phyloP scores from a whole-genome alignment of 2,329 filamentous ascomycete genomes.

The Pyrenochaeta sp. region DNA sequence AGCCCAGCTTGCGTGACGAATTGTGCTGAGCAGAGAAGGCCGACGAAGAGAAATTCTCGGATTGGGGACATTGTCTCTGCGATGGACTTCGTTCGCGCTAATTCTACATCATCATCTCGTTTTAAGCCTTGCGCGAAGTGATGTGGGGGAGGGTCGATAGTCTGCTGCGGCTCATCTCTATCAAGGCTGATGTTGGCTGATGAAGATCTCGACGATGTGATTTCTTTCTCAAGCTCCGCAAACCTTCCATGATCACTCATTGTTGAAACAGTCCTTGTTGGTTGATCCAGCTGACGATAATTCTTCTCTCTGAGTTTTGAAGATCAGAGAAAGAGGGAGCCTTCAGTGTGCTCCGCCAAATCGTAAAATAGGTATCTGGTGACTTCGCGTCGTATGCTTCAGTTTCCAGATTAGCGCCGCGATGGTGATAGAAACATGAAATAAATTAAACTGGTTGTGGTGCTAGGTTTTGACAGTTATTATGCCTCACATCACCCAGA shows the following conservation, averaged over 20 bases:
- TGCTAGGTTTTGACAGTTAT: not conserved
- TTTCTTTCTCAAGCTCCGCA: not conserved
- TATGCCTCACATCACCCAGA: not conserved
- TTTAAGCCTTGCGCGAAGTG: not conserved
- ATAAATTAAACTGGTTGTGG: no score
- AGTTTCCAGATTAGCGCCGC: not conserved
- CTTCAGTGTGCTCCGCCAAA: no score
- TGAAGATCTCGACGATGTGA: not conserved
- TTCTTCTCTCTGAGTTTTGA: no score
- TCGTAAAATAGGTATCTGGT: no score
- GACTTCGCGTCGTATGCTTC: no score
- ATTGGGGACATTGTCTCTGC: slow-evolving; percentile 30
- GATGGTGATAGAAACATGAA: not conserved
- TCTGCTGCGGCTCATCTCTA: not conserved
- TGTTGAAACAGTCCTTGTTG: not conserved
- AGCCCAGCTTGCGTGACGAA: slow-evolving; percentile 54
- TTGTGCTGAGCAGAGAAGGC: slow-evolving; percentile 35
- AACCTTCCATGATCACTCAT: not conserved
- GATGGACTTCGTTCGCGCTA: slow-evolving; percentile 30
- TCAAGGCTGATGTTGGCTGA: not conserved
- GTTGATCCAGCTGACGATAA: no score
- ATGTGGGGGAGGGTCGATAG: not conserved
- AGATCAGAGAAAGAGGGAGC: no score
- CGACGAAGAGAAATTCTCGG: slow-evolving; percentile 37
- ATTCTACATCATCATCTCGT: slow-evolving; percentile 14